phyloP scores from a whole-genome alignment of 2,329 filamentous ascomycete species.

The Mycosphaerella sp. region DNA sequence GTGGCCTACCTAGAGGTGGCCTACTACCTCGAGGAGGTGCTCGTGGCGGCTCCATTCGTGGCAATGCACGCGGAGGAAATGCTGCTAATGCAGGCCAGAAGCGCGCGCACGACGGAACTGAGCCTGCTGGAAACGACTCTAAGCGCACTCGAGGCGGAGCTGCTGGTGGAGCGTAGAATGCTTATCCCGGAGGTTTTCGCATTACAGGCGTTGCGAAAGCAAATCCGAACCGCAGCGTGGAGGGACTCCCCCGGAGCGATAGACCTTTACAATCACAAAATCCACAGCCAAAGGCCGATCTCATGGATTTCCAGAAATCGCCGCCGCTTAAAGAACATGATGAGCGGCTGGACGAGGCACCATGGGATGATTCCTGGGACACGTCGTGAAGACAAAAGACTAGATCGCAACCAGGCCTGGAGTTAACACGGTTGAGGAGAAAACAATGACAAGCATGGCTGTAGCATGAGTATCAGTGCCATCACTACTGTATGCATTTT shows the following conservation, averaged over 20 bases:
- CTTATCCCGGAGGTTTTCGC: conserved; percentile 1
- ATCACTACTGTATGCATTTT: background rate
- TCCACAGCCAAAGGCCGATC: background rate
- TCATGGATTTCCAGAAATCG: background rate
- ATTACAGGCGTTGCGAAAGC: conserved; percentile 2
- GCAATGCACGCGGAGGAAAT: conserved; percentile 17
- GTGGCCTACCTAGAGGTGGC: conserved; percentile 10
- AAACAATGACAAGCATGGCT: background rate
- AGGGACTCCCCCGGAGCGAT: background rate
- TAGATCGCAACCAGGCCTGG: background rate
- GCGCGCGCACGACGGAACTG: conserved; percentile 31
- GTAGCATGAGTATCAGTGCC: background rate
- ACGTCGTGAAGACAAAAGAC: background rate
- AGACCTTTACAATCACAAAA: background rate
- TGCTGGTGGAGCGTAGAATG: conserved; percentile 17
- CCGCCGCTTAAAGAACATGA: background rate
- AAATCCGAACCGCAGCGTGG: background rate
- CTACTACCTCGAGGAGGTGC: conserved; percentile 25
- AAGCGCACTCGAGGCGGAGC: conserved; percentile 29
- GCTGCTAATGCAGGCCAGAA: conserved; percentile 31
- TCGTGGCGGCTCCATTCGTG: conserved; percentile 8
- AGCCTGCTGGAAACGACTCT: conserved; percentile 25
- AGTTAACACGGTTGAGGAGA: background rate
- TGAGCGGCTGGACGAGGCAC: conserved; percentile 2
- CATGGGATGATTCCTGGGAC: conserved; percentile 3